Percentiles rank a stretch among this genome's conserved stretches.
These are phyloP conservation scores for Aspergillus sp. DNA, from an alignment of 2,329 filamentous ascomycete species.

Conservation along the genomic window DNA sequence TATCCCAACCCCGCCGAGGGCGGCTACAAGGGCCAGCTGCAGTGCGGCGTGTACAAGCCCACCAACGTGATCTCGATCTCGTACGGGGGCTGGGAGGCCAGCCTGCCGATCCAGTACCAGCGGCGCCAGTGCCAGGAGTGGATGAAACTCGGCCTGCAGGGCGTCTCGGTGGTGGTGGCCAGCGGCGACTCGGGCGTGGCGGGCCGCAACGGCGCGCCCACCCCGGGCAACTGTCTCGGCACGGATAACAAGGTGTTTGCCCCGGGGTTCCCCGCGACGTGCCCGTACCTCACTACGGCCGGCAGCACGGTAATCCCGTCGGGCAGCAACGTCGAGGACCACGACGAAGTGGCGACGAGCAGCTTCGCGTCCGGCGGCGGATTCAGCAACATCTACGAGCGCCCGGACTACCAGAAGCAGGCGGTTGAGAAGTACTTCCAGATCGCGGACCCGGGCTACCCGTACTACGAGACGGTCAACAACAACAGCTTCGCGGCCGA, in stretches of 20 bases:
- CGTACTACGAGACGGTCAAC: slow-evolving; percentile 31
- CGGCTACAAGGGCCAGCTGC: slow-evolving; percentile 43
- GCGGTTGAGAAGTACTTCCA: slow-evolving; percentile 38
- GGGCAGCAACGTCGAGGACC: slow-evolving; percentile 25
- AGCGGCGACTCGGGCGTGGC: slow-evolving; percentile 49
- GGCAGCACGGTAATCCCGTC: slow-evolving; percentile 40
- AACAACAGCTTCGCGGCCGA: slow-evolving; percentile 30
- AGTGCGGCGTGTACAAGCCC: slow-evolving; percentile 45
- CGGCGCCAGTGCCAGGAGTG: slow-evolving; percentile 43
- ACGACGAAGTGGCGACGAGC: slow-evolving; percentile 36
- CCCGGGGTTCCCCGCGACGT: slow-evolving; percentile 38
- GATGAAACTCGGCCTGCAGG: slow-evolving; percentile 52
- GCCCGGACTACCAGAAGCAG: slow-evolving; percentile 38
- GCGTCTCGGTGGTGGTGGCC: slow-evolving; percentile 46
- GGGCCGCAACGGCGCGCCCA: slow-evolving; percentile 28
- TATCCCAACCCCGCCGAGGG: slow-evolving; percentile 41
- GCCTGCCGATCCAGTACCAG: slow-evolving; percentile 35
- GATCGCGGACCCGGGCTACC: slow-evolving; percentile 22
- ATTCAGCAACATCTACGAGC: slow-evolving; percentile 43
- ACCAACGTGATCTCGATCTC: slow-evolving; percentile 38
- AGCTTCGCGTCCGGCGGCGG: slow-evolving; percentile 43
- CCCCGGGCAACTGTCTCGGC: slow-evolving; percentile 34
- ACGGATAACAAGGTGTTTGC: slow-evolving; percentile 32
- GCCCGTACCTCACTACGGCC: slow-evolving; percentile 35
- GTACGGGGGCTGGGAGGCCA: slow-evolving; percentile 33